Base-by-base conservation (phyloP, 495 filamentous ascomycete species). In the Clohesyomyces aquaticus region DNA sequence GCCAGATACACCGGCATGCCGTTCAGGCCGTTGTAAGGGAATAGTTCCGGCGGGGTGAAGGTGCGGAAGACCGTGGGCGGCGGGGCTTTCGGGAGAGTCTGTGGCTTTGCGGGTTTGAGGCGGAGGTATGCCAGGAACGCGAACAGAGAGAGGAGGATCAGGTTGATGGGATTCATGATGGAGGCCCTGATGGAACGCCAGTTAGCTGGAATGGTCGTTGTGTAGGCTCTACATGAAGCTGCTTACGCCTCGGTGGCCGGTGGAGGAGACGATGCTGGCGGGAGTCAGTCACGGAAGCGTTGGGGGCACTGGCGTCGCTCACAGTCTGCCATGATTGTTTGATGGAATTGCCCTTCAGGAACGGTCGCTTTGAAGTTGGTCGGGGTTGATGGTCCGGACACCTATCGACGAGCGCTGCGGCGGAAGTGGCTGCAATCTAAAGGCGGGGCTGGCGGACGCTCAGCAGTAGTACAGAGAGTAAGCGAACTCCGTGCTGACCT, bases 21-120 rank as follows among this genome's bases (percentile, higher is more conserved):
- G 67, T 89, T 83, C 50, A 77, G 76, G 72, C 94, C 94, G 80
- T 95, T 96, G 83, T 86, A 96, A n/a, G 90, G 88, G 19, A 90
- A 81, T 3, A 98, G 82, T 0, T 88, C 90, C 35, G 82, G 87
- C 14, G 94, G 94, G 22, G 88, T 96, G 80, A 96, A 98, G 70
- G 88, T 93, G 56, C 83, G 83, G 86, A 96, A 98, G 71, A 98
- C 91, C 65, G 88, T 78, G 2, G 89, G 84, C 27, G 90, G 78
- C 2, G 91, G 87, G 25, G 84, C 78, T 59, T 85, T 83, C 52
- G 89, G 88, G 51, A 93, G 85, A 0, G 80, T 75, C 48, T 82
- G 72, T 47, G 82, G 74, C 3, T 73, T 71, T 47, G 52, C 59
- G 22, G 57, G 70, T 48, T 58, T 71, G 21, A 62, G 73, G 50